Base-by-base conservation (phyloP, 257 asterid species). In the Solanum pennellii region DNA sequence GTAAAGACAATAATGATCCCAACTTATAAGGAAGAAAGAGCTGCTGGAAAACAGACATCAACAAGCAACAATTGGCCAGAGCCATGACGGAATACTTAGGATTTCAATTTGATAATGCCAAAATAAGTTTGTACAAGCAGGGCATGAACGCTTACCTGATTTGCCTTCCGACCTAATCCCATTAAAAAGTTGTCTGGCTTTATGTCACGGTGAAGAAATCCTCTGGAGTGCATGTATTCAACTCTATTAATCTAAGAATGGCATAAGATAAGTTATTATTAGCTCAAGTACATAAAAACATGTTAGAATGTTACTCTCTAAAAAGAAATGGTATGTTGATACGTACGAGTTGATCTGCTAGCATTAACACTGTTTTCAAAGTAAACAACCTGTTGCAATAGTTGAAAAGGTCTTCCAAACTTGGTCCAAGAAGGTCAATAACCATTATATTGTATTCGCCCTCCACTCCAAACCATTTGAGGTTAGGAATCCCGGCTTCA, bases 111-210 rank as follows among this genome's bases (percentile, higher is more conserved):
- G 60, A n/a, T 44, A 8, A 45, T 25, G 65, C 65, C 41, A 79
- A 79, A 25, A 79, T 77, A 77, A 79, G 6, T 18, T 9, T 25
- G 84, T 44, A 25, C 23, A 45, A 52, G 37, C 69, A 82, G 31
- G 39, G 27, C 69, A 49, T 82, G 69, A 31, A 89, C 42, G 21
- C 74, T 86, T 62, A 94, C 99, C 96, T 96, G 99, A 87, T 95
- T 96, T 82, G 99, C 99, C 92, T 95, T 96, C 92, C 99, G 97
- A 37, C 98, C 96, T 90, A 96, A 88, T 88, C 99, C 98, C 99
- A 96, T 96, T 91, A 95, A 91, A 89, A 95, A 96, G 88, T 94
- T 95, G 92, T 95, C 98, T 31, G 99, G 99, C 95, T 96, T 96
- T 91, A 96, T 94, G 88, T 95, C 98, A 84, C 99, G 98, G 88